Evolutionary conservation across 768 basidiomycete genomes (phyloP).

Genomic region (Lentinus tigrinus): DNA sequence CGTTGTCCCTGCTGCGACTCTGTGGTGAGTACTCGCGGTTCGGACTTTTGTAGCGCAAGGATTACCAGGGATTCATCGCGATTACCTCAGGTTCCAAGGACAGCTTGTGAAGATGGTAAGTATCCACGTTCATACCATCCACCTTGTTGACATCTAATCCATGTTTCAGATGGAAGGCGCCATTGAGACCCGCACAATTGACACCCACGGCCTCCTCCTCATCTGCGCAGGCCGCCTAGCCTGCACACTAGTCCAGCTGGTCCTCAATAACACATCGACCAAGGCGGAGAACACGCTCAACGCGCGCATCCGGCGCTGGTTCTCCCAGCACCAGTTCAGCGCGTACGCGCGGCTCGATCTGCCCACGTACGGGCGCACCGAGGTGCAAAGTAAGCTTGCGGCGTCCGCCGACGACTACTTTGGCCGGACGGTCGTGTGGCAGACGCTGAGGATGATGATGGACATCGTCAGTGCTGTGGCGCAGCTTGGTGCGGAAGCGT

Average conservation of each 20-base stretch:
- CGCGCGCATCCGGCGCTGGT: conserved; percentile 56
- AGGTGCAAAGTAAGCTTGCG: conserved; percentile 63
- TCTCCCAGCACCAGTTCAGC: conserved; percentile 59
- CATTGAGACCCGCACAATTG: conserved; percentile 58
- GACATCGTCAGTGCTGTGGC: conserved; percentile 43
- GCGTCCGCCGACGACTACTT: conserved; percentile 43
- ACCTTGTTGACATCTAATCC: background rate
- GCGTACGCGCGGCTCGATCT: conserved; percentile 71
- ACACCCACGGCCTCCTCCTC: conserved; percentile 50
- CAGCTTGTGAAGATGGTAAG: conserved; percentile 66
- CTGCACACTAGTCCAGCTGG: conserved; percentile 45
- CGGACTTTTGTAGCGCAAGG: background rate
- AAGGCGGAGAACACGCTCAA: conserved; percentile 40
- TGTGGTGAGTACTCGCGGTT: conserved; percentile 45
- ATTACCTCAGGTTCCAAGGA: conserved; percentile 52
- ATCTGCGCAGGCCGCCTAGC: conserved; percentile 54
- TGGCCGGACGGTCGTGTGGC: conserved; percentile 50
- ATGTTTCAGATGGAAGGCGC: conserved; percentile 56
- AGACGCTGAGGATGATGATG: conserved; percentile 47
- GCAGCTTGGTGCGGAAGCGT: conserved; percentile 55
- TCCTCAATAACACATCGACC: conserved; percentile 36
- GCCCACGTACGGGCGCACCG: conserved; percentile 68
- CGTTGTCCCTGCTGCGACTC: conserved; percentile 57
- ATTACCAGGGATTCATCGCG: background rate
- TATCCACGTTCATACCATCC: background rate